A percentile compares a stretch with the other conserved stretches of the same genome.
phyloP scores from a whole-genome alignment of 2,329 filamentous ascomycete species.

The Aspergillus bombycis region DNA sequence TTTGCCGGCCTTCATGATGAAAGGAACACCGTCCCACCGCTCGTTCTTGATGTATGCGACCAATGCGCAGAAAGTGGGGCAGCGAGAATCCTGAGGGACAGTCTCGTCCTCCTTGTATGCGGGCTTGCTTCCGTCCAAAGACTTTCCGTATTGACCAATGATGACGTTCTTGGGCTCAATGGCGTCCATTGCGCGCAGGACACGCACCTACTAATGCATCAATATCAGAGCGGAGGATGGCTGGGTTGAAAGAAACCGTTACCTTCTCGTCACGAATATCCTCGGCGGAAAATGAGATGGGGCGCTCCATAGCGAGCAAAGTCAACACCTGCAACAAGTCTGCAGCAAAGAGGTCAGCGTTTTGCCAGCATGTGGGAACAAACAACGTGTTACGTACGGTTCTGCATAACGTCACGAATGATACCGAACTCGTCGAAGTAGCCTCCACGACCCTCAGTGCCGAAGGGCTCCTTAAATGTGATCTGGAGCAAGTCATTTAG shows the following conservation, averaged over 20 bases:
- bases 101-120: conserved; percentile 99
- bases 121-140: conserved; percentile 92
- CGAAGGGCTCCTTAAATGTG: conserved; percentile 99
- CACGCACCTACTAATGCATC: conserved; percentile 64
- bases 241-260: not conserved
- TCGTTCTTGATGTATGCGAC: conserved; percentile 99
- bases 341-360: conserved; percentile 34
- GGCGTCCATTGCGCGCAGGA: conserved; percentile 86
- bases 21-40: conserved; percentile 97
- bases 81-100: conserved; percentile 94
- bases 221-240: conserved; percentile 1
- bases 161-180: conserved; percentile 99
- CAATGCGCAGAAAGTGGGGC: conserved; percentile 96
- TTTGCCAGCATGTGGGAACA: not conserved
- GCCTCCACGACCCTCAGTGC: conserved; percentile 93
- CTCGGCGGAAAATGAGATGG: conserved; percentile 96
- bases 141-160: conserved; percentile 97
- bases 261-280: conserved; percentile 97
- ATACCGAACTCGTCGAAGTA: conserved; percentile 99
- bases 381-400: conserved; percentile 59
- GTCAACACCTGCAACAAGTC: conserved; percentile 94
- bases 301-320: conserved; percentile 94
- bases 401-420: conserved; percentile 99
- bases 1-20: conserved; percentile 99
- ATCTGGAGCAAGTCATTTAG: conserved; percentile 56